Conservation (phyloP, 306 rosid species). For the Spatholobus suberectus region DNA sequence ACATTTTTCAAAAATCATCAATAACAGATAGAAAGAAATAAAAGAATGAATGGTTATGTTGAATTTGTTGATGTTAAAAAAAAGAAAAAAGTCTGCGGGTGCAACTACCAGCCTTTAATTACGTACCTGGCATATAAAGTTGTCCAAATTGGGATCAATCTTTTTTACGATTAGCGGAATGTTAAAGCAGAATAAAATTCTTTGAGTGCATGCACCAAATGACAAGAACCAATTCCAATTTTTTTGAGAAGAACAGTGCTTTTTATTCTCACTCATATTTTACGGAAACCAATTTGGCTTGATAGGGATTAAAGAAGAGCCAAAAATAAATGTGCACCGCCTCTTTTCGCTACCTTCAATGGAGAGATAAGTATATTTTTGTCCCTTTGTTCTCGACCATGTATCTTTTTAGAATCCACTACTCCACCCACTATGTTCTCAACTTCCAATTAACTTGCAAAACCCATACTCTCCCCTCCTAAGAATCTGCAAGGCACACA, state of each 20-base stretch:
- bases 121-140: neutral
- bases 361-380: slow-evolving; percentile 44
- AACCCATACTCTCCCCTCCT: neutral
- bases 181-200: slow-evolving; percentile 38
- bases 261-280: slow-evolving; percentile 19
- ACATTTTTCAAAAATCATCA: too few relatives aligned
- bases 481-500: slow-evolving; percentile 23
- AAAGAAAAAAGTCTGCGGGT: neutral
- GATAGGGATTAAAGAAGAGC: slow-evolving; percentile 12
- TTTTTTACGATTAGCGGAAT: slow-evolving; percentile 17
- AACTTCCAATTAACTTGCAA: slow-evolving; percentile 14
- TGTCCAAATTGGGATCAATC: neutral
- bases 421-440: slow-evolving; percentile 24
- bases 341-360: slow-evolving; percentile 38
- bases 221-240: slow-evolving; percentile 38
- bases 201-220: slow-evolving; percentile 43
- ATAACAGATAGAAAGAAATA: neutral
- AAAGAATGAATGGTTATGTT: neutral
- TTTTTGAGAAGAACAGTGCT: neutral
- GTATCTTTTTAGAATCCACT: slow-evolving; percentile 41
- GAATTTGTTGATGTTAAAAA: too few relatives aligned
- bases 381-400: slow-evolving; percentile 23
- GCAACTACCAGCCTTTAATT: neutral
- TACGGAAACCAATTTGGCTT: slow-evolving; percentile 11
- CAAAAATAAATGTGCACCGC: slow-evolving; percentile 13